Base-by-base conservation (phyloP, 306 rosid genomes). In the Cucurbita ficifolia region DNA sequence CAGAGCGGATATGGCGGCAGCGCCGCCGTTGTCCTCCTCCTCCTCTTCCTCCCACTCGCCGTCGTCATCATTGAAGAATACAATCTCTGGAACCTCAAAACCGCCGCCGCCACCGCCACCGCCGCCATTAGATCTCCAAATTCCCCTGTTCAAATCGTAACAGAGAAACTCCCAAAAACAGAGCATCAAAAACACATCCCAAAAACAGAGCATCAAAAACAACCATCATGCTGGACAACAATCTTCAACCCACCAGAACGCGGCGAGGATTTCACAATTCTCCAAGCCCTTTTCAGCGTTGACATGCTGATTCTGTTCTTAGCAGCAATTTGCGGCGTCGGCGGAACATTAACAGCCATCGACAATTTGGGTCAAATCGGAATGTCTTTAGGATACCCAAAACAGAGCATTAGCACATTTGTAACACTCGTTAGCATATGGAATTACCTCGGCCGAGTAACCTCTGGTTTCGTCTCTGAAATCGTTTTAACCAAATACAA, bases 181-280 rank as follows among this genome's bases (percentile, higher is more conserved):
- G 53, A 49, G 53, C 53, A 49, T 38, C 67, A 5, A 35, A 51
- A 17, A 6, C 35, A 21, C 29, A 24, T 24, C 29, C 29, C 29
- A 24, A 24, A 24, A 24, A 29, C 33, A 42, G 2, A 52, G 5
- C 63, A 29, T 29, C 3, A 13, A 42, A 55, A 11, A 19, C 35
- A 58, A 5, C 55, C 72, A 0, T 70, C 85, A n/a, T 78, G 82
- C 75, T 76, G 77, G 63, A 22, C 13, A 8, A 48, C 71, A 5
- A 40, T 76, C 2, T 77, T 82, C 57, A 78, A 5, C 24, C 82
- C 74, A 8, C 82, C 85, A 13, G 72, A 42, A 12, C 79, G 76
- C 36, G 85, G 85, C 16, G 85, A 82, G 33, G 85, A 82, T 57
- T 64, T 70, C 76, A 82, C 82, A 0, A 78, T 78, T 65, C 68